These are phyloP conservation scores for Lanmaoa rubissima DNA, from an alignment of 768 basidiomycete species.

Conservation along the genomic window DNA sequence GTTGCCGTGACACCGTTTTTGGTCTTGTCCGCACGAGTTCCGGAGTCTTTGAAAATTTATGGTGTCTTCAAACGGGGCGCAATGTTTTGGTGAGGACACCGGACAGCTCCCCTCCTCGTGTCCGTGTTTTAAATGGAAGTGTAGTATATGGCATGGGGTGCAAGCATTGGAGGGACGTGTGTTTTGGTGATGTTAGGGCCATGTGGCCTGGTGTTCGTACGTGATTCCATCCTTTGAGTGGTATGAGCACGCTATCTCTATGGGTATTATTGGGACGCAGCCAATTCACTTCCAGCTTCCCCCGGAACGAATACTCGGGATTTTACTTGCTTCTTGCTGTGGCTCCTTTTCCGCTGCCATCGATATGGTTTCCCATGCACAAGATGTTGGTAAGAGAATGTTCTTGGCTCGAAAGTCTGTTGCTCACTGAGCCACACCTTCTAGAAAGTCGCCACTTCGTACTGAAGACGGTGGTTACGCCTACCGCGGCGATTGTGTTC, in stretches of 20 bases:
- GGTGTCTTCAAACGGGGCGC: conserved; percentile 78
- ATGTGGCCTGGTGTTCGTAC: conserved; percentile 75
- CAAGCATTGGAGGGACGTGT: conserved; percentile 84
- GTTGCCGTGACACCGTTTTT: conserved; percentile 65
- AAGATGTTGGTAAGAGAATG: conserved; percentile 52
- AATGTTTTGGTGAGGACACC: conserved; percentile 61
- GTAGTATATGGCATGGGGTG: conserved; percentile 74
- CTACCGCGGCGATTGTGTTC: conserved; percentile 66
- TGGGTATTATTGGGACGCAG: conserved; percentile 31
- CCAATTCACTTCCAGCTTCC: conserved; percentile 69
- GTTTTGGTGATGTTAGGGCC: conserved; percentile 68
- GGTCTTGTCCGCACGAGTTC: conserved; percentile 70
- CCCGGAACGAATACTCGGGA: conserved; percentile 75
- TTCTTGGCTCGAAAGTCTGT: conserved; percentile 1
- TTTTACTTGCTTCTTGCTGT: conserved; percentile 83
- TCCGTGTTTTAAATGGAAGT: conserved; percentile 12
- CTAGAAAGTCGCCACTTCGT: conserved; percentile 65
- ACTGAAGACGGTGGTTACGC: conserved; percentile 70
- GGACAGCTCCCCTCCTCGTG: conserved; percentile 18
- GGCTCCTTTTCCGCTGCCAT: conserved; percentile 75
- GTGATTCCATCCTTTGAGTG: conserved; percentile 23
- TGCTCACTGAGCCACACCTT: conserved; percentile 3
- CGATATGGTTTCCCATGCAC: conserved; percentile 83
- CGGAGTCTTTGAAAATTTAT: conserved; percentile 73
- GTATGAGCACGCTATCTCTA: not conserved